Base-by-base conservation (phyloP, 2,329 filamentous ascomycete genomes). In the Daldinia sp. region DNA sequence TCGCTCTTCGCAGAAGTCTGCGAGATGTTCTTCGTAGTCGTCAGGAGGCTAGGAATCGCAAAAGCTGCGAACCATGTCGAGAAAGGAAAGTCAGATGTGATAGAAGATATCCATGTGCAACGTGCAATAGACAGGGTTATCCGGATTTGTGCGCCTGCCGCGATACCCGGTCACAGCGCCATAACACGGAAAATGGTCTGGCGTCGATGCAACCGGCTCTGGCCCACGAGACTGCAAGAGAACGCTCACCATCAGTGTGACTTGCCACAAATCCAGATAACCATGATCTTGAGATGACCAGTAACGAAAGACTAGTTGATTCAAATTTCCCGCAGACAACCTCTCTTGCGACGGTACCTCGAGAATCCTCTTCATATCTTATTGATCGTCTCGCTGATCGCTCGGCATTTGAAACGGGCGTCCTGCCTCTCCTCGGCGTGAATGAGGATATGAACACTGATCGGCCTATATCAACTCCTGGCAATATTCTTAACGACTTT, bases 331-430 rank as follows among this genome's bases (percentile, higher is more conserved):
- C 48, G 15, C 48, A 30, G 20, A 26, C 48, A n/a, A 33, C 28
- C 30, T 53, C 50, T 13, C 28, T 53, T 9, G 30, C 30, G 28
- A 53, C 50, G 6, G 28, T 53, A 13, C 18, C 30, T 23, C 50
- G 6, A 35, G 50, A 53, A 23, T 35, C 50, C 28, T 53, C 50
- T 53, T 53, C 28, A 53, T 35, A 53, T 53, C 28, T 53, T 28
- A 35, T 15, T 15, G 9, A 53, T 23, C 28, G 50, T 33, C 4
- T 12, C 9, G 12, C 12, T 51, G 28, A 35, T 53, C 50, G 50
- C 20, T 53, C 30, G 18, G 50, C 50, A 18, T 53, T 48, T 13
- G 44, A 48, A 18, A 15, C 44, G 20, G 20, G 44, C 2, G 12
- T 46, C 10, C 4, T 46, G 26, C 20, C 44, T 46, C 44, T 46